Conservation (phyloP, 768 basidiomycete genomes). For the Heimioporus sp. region DNA sequence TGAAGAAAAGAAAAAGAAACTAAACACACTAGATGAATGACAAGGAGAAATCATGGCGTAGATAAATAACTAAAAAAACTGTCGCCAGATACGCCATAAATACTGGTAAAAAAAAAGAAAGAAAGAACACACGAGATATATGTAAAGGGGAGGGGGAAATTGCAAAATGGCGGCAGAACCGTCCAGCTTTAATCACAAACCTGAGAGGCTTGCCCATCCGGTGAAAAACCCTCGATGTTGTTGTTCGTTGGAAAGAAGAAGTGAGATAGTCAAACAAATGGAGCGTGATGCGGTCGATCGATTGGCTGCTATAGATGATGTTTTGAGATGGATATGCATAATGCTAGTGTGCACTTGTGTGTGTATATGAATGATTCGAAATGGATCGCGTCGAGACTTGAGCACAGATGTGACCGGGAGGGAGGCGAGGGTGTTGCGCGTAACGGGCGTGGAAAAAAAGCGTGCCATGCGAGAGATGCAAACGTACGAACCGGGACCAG, state of each 20-base stretch:
- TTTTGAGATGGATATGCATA: constrained; percentile 16
- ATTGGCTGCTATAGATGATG: constrained; percentile 22
- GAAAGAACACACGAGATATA: constrained; percentile 13
- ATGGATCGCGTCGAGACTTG: constrained; percentile 7
- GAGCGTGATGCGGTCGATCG: constrained; percentile 27
- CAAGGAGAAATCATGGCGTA: constrained; percentile 17
- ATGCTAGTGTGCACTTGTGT: constrained; percentile 14
- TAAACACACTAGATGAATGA: not conserved
- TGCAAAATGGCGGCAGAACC: constrained; percentile 23
- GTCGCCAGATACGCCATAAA: constrained; percentile 33
- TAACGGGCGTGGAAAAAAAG: constrained; percentile 14
- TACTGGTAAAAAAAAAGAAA: constrained; percentile 5
- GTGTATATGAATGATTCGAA: constrained; percentile 4
- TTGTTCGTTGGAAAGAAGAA: no score
- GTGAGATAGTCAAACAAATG: constrained; percentile 26
- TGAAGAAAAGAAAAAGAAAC: not conserved
- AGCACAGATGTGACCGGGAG: constrained; percentile 9
- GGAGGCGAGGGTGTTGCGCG: constrained; percentile 11
- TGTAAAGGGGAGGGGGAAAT: constrained; percentile 3
- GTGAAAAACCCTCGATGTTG: not conserved
- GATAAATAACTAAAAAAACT: constrained; percentile 28
- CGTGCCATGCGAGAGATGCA: constrained; percentile 11
- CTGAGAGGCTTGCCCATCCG: constrained; percentile 8
- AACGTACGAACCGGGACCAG: constrained; percentile 8
- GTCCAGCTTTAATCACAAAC: constrained; percentile 32